These are phyloP conservation scores for Pterocarpus santalinus DNA, from an alignment of 306 rosid genomes.

Conservation along the genomic window DNA sequence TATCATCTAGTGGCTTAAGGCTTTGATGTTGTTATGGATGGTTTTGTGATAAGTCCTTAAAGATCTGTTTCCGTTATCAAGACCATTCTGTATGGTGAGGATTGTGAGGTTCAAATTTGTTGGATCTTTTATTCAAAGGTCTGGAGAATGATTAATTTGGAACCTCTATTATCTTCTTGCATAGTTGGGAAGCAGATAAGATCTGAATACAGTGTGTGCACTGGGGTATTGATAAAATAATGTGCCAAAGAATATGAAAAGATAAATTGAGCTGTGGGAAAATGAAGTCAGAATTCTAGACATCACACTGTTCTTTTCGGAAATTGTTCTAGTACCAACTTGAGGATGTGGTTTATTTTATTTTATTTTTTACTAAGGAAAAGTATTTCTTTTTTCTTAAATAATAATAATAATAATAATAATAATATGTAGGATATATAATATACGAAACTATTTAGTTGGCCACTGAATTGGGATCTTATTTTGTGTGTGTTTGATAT, in stretches of 20 bases:
- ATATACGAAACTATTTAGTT: constrained; percentile 1
- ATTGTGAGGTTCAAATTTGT: not conserved
- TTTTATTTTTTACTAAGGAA: not conserved
- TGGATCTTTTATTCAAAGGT: not conserved
- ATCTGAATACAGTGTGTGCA: not conserved
- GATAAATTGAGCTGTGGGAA: constrained; percentile 13
- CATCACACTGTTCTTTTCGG: not conserved
- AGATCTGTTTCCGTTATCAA: not conserved
- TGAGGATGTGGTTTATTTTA: not conserved
- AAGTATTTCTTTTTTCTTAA: not conserved
- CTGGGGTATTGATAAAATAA: not conserved
- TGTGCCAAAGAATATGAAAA: constrained; percentile 2
- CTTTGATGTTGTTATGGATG: not conserved
- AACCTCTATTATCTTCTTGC: not conserved
- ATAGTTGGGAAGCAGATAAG: not conserved
- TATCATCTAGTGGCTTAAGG: not conserved
- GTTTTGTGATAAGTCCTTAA: not conserved
- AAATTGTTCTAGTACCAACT: not conserved
- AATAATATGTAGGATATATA: not conserved
- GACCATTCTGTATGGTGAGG: not conserved
- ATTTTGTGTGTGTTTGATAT: not conserved
- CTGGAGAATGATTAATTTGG: constrained; percentile 12
- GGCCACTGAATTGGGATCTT: not conserved
- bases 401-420: not conserved
- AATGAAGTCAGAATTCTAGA: constrained; percentile 16